A percentile compares a stretch with the other conserved stretches of the same genome.
These are phyloP conservation scores for Ochetophila trinervis DNA, from an alignment of 306 rosid genomes.

Conservation along the genomic window DNA sequence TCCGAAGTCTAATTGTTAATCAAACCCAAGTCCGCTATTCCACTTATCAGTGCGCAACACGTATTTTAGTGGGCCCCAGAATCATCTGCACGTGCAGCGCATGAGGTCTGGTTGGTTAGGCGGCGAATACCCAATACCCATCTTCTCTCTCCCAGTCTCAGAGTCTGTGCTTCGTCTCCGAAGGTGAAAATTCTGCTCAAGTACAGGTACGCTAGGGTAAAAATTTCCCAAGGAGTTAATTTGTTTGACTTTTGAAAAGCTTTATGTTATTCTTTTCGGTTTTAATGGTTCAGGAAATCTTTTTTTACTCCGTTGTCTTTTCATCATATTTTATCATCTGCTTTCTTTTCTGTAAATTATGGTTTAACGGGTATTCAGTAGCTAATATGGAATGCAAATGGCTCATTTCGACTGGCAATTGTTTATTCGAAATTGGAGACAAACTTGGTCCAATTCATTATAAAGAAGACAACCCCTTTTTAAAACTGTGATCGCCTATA, in stretches of 20 bases:
- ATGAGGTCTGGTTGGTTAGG: background rate
- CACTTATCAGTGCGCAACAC: no score
- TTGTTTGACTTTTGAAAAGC: no score
- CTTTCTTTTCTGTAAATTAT: background rate
- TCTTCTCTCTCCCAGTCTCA: background rate
- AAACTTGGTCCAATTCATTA: background rate
- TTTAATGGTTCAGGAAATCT: constrained; percentile 1
- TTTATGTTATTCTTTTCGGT: no score
- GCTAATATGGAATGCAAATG: background rate
- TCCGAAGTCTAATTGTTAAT: background rate
- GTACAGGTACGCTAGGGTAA: constrained; percentile 11
- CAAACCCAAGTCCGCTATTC: background rate
- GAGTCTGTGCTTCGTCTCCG: background rate
- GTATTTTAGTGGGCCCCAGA: background rate
- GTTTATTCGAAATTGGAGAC: no score
- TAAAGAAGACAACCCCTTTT: background rate
- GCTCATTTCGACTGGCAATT: no score
- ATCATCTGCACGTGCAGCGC: background rate
- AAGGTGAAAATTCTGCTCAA: constrained; percentile 8
- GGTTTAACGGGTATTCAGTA: background rate
- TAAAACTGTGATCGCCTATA: background rate
- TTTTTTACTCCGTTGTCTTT: background rate
- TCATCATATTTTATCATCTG: background rate
- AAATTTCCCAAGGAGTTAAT: background rate
- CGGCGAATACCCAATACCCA: background rate